A percentile compares a stretch with the other conserved stretches of the same genome.
Conservation (phyloP, 495 filamentous ascomycete species). For the Alectoria sarmentosa region DNA sequence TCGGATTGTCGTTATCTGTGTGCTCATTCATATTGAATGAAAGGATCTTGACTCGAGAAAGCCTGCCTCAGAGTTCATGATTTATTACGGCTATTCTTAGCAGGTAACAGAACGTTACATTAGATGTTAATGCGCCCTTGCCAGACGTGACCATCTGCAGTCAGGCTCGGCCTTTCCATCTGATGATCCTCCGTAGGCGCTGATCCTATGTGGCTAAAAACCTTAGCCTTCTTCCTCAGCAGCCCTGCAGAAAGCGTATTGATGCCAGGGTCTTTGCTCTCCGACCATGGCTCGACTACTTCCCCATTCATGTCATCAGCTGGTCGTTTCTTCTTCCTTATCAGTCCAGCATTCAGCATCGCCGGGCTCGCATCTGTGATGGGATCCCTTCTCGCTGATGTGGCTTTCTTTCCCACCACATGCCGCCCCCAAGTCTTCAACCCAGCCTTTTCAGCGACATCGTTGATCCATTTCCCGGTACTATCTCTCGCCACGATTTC, state of each 20-base stretch:
- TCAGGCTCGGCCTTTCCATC: conserved; percentile 9
- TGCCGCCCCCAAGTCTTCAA: conserved; percentile 48
- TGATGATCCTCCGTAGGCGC: neutral
- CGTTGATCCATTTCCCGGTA: conserved; percentile 65
- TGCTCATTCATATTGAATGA: neutral
- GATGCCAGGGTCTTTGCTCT: conserved; percentile 32
- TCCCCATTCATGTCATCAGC: conserved; percentile 30
- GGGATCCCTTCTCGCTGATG: neutral
- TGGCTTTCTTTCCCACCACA: conserved; percentile 40
- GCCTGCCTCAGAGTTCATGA: neutral
- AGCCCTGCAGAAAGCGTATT: conserved; percentile 53
- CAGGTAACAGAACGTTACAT: neutral
- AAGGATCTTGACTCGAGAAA: neutral
- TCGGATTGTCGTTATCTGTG: neutral
- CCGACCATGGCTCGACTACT: conserved; percentile 25
- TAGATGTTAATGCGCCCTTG: neutral
- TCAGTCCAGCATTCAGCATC: conserved; percentile 38
- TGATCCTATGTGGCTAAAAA: neutral
- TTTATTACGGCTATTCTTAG: neutral
- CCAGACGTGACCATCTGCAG: neutral
- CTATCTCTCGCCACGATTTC: conserved; percentile 58
- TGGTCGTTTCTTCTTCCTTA: conserved; percentile 46
- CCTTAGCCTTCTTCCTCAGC: conserved; percentile 41
- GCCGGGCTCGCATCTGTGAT: conserved; percentile 19
- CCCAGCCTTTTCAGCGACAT: conserved; percentile 47